Evolutionary conservation across 2,329 filamentous ascomycete genomes (phyloP), one percentile per base, ranked within the genome.

Genomic region (Ascosphaera apis): DNA sequence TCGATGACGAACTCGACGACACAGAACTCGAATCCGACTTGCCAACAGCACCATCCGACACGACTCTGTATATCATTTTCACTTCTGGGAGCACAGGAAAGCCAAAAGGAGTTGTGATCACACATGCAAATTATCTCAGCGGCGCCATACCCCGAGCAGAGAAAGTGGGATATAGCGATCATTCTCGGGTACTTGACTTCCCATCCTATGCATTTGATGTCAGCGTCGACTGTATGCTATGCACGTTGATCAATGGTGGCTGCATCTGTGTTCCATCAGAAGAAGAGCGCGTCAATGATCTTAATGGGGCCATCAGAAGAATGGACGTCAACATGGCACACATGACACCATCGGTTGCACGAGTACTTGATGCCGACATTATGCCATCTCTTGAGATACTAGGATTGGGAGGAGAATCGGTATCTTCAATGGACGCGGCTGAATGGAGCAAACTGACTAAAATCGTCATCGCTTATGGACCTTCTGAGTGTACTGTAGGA

Each of bases 141-240:
- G 61, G 63, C 3, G 63, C 69, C 15, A 48, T 62, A 8, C 60
- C 61, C 0, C 66, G 72, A 40, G 66, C 62, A 0, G 49, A 56
- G 1, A 61, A 65, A 0, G 54, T 72, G 5, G 58, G 60, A 2
- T 67, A 55, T 36, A 58, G 59, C 4, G 50, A 56, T 0, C 50
- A 61, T 1, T 73, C 69, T 3, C 60, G 75, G 2, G 68, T 76
- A 9, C 63, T 72, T n/a, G 65, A 69, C n/a, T 61, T 68, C 39
- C 66, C 65, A 0, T 66, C 63, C 2, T 67, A 63, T 44, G 61
- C 61, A 12, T 63, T 66, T 35, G 66, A 71, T 42, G 57, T 66
- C 25, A 58, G 61, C 35, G 53, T 70, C 31, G 53, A 61, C 18
- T 67, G 69, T 44, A 61, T 69, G 33, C 61, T 71, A 35, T 58